Evolutionary conservation across 768 basidiomycete genomes (phyloP), one percentile per base, ranked within the genome.

Genomic region (Tricholoma bakamatsutake): DNA sequence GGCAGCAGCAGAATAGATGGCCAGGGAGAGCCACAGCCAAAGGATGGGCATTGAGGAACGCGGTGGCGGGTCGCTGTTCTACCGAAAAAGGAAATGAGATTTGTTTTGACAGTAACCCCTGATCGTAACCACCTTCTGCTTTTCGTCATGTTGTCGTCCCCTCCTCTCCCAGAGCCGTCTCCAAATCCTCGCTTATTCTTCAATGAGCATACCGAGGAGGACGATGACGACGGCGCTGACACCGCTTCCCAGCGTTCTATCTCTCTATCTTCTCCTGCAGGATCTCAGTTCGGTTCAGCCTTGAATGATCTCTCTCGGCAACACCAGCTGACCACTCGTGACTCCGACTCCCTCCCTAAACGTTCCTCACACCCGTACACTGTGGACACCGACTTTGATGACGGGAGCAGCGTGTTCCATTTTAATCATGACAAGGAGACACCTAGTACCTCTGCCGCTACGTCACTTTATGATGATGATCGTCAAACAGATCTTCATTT

Each of bases 201-300:
- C 15, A 69, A 70, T 52, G 27, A 46, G 2, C 13, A 30, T 17
- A 4, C 31, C 3, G 71, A 73, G 28, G 62, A 69, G 13, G 69
- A 70, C 56, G 79, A 78, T 54, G 78, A 77, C 63, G 76, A 74
- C 55, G 87, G 87, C 59, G 82, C 78, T 55, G 90, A 91, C 64
- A 90, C 87, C 4, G 88, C 90, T 13, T 90, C 88, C 8, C 86
- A 88, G 63, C 82, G 79, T 39, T 91, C 90, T 1, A 87, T 91
- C 50, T 80, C 88, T 21, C 81, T 91, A 40, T 84, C 83, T 30
- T 88, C 88, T 3, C 79, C 86, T 2, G 67, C 81, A 12, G 67
- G 57, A 47, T 89, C 88, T 6, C 21, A 46, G 11, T 46, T 46
- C 21, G 17, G 15, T 11, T 73, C 71, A 39, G 56, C 66, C 18